Evolutionary conservation across 1,284 basidiomycete genomes (phyloP), one percentile per base, ranked within the genome.

Genomic region (Paramarasmius palmivorus): DNA sequence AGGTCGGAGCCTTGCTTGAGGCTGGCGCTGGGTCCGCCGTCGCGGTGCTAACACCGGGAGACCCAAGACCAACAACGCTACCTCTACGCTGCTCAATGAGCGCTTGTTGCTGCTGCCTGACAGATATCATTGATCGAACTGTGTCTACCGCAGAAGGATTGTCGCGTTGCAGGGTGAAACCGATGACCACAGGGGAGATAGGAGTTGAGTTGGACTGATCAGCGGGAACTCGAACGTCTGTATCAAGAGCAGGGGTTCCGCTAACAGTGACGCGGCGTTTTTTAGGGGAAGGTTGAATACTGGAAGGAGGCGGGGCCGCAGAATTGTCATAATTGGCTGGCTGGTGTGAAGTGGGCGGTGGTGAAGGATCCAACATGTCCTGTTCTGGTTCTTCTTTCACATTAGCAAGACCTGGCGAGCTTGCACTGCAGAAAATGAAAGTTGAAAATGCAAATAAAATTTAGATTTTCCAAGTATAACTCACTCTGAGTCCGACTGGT

Each of bases 21-120:
- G 58, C 53, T 54, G 50, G 39, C 40, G 42, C 52, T 5, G 65
- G 64, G 29, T 69, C 64, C 36, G 62, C 64, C 49, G 58, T 56
- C 52, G 63, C 59, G 37, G 61, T 55, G 37, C 59, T 53, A 49
- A 58, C 57, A 41, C 56, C 39, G 10, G 64, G 61, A 6, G 73
- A 68, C 45, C 70, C 56, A 38, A 70, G 62, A n/a, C 76, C 76
- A 5, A 76, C 79, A 10, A 76, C 71, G 64, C 82, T 84, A 15
- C 78, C 84, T 54, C 86, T 69, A 47, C 85, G 77, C 66, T 86
- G 84, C 65, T 89, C 85, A 54, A 85, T 83, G 55, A 85, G 72
- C 42, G 81, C 78, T 66, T 87, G 84, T 67, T 87, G 87, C 59
- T 84, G 83, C 65, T 85, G 85, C 62, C 86, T 88, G 48, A 82